These are phyloP conservation scores for Globisporangium rhizosaccharum DNA, from an alignment of 352 stramenopile genomes.

Conservation along the genomic window DNA sequence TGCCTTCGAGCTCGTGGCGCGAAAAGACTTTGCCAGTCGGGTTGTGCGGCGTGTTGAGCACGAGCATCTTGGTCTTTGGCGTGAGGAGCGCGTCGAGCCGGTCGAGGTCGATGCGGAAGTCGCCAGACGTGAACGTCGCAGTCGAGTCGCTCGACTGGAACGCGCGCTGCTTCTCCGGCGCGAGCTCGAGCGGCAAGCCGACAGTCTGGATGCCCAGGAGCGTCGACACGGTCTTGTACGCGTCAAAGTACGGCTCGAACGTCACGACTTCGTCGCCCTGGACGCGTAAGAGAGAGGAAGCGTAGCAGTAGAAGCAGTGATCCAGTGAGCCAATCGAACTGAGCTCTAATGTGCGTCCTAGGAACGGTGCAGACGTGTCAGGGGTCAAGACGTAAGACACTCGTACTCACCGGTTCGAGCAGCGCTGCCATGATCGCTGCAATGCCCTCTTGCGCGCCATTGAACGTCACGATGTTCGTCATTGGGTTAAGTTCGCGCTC, in stretches of 20 bases:
- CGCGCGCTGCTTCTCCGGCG: constrained; percentile 30
- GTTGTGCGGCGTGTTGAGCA: constrained; percentile 99
- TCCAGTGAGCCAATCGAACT: background rate
- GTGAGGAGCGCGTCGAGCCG: constrained; percentile 86
- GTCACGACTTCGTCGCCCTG: constrained; percentile 83
- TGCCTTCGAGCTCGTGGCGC: constrained; percentile 87
- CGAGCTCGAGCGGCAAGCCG: constrained; percentile 67
- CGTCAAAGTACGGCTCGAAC: constrained; percentile 90
- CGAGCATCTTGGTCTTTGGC: constrained; percentile 90
- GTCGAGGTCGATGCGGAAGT: constrained; percentile 83
- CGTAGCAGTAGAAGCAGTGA: background rate
- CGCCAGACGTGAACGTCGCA: constrained; percentile 49
- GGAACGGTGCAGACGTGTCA: background rate
- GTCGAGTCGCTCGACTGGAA: constrained; percentile 27
- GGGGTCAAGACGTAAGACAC: background rate
- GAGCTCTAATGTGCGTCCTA: too few species aligned
- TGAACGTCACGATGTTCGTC: constrained; percentile 84
- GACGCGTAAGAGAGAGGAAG: background rate
- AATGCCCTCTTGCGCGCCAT: constrained; percentile 85
- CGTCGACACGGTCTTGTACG: constrained; percentile 82
- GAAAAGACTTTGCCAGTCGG: constrained; percentile 98
- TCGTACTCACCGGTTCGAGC: constrained; percentile 42
- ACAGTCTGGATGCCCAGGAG: constrained; percentile 74
- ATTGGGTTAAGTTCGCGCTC: constrained; percentile 62
- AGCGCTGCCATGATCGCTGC: constrained; percentile 74